Percentiles rank a stretch among this genome's conserved stretches.
Conservation (phyloP, 1,139 yeast species). For the Meyerozyma athensensis region DNA sequence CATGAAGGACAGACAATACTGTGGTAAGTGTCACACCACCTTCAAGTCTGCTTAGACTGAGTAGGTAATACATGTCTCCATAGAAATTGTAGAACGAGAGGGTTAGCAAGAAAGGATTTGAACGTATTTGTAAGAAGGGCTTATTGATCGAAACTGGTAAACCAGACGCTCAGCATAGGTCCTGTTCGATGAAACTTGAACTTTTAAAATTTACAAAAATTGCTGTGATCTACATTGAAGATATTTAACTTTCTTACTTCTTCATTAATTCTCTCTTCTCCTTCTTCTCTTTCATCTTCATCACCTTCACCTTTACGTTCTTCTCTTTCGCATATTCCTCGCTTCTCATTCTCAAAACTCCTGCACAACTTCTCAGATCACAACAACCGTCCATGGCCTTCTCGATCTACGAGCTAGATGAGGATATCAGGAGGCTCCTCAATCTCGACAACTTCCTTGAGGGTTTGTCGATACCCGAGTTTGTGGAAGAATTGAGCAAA, state of each 20-base stretch:
- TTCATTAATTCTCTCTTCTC: too few relatives aligned
- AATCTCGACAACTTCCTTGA: conserved; percentile 68
- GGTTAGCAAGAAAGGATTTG: too few relatives aligned
- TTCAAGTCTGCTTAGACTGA: conserved; percentile 55
- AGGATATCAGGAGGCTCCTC: conserved; percentile 62
- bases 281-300: background rate
- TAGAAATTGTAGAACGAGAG: too few relatives aligned
- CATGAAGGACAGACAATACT: conserved; percentile 99
- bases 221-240: too few relatives aligned
- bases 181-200: too few relatives aligned
- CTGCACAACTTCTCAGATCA: background rate
- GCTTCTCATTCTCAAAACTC: background rate
- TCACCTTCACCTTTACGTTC: background rate
- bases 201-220: too few relatives aligned
- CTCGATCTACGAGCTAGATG: conserved; percentile 58
- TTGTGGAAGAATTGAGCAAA: conserved; percentile 76
- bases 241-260: too few relatives aligned
- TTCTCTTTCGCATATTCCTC: background rate
- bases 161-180: too few relatives aligned
- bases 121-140: too few relatives aligned
- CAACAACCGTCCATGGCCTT: conserved; percentile 28
- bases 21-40: conserved; percentile 99
- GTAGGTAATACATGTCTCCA: conserved; percentile 4
- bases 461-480: conserved; percentile 69
- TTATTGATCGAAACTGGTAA: too few relatives aligned